Base-by-base conservation (phyloP, 2,329 filamentous ascomycete genomes). In the Neofusicoccum cordaticola region DNA sequence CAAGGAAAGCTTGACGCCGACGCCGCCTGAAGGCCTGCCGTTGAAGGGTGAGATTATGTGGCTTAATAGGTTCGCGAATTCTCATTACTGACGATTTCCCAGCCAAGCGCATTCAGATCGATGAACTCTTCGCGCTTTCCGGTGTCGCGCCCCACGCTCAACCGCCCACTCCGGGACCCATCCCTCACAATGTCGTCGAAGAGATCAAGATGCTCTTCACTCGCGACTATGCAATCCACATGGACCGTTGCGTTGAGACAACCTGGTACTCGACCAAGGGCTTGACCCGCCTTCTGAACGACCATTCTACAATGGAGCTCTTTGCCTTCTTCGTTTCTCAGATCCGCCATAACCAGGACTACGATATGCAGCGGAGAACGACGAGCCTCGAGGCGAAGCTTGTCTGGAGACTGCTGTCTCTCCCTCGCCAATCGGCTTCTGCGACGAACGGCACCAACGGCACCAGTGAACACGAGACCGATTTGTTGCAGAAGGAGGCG, bases 231-330 rank as follows among this genome's bases (percentile, higher is more conserved):
- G 90, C 88, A 3, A 85, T 85, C 1, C 90, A 88, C 7, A 85
- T 95, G 52, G 88, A 91, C 75, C 85, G 85, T 57, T 89, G 95
- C 67, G 85, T 96, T 67, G 93, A 97, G 75, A 91, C 92, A 6
- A 84, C 83, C 34, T 98, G 93, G 93, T 97, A 92, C 78, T 86
- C 81, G 31, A 79, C 78, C 42, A 82, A 82, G 68, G 85, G 83
- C 62, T 79, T 84, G 63, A 75, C 74, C n/a, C 78, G 82, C 61
- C 77, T 90, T 2, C 77, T 86, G 65, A 78, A 76, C 41, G 83
- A 90, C 72, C 78, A 82, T 34, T 78, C 80, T 34, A 79, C 92
- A n/a, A 81, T 90, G 69, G 86, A 88, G 61, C 85, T 89, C 67
- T 86, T 93, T 73, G 84, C 85, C 5, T 84, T 85, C 15, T 88